Evolutionary conservation across 2,329 filamentous ascomycete genomes (phyloP).

Genomic region (Aureobasidium namibiae): DNA sequence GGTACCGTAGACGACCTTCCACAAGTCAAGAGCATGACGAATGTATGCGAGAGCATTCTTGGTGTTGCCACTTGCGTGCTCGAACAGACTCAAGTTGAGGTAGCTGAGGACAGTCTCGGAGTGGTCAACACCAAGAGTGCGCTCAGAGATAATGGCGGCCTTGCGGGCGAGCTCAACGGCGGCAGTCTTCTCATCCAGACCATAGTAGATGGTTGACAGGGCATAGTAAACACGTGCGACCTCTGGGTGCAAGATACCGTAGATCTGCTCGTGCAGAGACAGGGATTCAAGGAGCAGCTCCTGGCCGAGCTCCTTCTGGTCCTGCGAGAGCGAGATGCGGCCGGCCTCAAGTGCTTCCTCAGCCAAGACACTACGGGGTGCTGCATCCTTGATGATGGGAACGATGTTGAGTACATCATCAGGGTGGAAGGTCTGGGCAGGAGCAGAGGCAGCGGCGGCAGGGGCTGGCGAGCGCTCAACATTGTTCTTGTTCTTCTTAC

Average conservation of each 20-base stretch:
- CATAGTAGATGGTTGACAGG: slow-evolving; percentile 91
- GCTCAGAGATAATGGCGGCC: slow-evolving; percentile 90
- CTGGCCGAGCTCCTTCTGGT: slow-evolving; percentile 91
- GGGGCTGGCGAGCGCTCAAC: slow-evolving; percentile 41
- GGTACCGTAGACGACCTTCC: slow-evolving; percentile 92
- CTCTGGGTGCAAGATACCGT: slow-evolving; percentile 93
- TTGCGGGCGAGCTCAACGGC: slow-evolving; percentile 94
- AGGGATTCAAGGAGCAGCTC: slow-evolving; percentile 93
- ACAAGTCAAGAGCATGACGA: slow-evolving; percentile 85
- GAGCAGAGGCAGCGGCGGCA: slow-evolving; percentile 37
- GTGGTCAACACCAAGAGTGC: slow-evolving; percentile 87
- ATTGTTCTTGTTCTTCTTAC: slow-evolving; percentile 52
- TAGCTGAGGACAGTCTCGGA: slow-evolving; percentile 92
- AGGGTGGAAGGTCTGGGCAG: slow-evolving; percentile 59
- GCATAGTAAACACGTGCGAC: slow-evolving; percentile 93
- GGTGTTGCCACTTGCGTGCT: slow-evolving; percentile 87
- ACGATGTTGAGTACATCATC: slow-evolving; percentile 89
- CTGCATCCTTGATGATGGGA: slow-evolving; percentile 91
- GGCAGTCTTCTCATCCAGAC: slow-evolving; percentile 93
- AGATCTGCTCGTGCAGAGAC: slow-evolving; percentile 96
- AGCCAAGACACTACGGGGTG: slow-evolving; percentile 79
- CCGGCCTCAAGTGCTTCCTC: slow-evolving; percentile 95
- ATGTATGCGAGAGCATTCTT: slow-evolving; percentile 79
- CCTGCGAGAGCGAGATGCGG: slow-evolving; percentile 89
- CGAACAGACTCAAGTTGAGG: slow-evolving; percentile 87